A percentile compares a stretch with the other conserved stretches of the same genome.
Conservation (phyloP, 2,329 filamentous ascomycete genomes). For the Hansfordia pulvinata region DNA sequence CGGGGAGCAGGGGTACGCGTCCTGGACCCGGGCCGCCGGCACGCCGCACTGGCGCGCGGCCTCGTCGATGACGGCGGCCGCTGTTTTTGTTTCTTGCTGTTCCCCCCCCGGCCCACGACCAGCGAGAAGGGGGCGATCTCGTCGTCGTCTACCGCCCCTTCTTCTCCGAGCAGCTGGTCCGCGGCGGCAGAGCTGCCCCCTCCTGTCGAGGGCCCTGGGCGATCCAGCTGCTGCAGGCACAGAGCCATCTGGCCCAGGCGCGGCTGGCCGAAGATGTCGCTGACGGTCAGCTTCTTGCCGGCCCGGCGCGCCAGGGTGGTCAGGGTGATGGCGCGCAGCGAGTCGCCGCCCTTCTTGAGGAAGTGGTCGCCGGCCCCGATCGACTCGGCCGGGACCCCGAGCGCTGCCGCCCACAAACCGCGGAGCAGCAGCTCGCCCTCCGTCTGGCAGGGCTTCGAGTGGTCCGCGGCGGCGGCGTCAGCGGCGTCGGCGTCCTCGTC, state of each 20-base stretch:
- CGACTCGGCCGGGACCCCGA: not conserved
- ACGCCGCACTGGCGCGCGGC: constrained; percentile 4
- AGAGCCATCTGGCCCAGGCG: not conserved
- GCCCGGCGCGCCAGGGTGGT: constrained; percentile 18
- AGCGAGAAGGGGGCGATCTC: not conserved
- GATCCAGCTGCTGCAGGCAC: not conserved
- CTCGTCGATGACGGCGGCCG: not conserved
- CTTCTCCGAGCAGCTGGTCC: not conserved
- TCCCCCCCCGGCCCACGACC: too few species aligned
- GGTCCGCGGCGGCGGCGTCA: not conserved
- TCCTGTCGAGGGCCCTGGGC: too few species aligned
- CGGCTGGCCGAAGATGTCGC: not conserved
- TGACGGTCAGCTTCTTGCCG: not conserved
- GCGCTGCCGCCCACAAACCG: not conserved
- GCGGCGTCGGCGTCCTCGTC: not conserved
- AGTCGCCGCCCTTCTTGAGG: constrained; percentile 18
- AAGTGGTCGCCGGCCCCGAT: constrained; percentile 10
- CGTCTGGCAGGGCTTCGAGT: too few species aligned
- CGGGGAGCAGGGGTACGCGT: constrained; percentile 14
- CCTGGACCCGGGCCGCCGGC: constrained; percentile 4
- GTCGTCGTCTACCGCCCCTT: not conserved
- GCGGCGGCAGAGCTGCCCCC: too few species aligned
- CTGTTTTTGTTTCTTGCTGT: not conserved
- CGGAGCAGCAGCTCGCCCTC: not conserved
- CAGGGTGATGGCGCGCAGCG: constrained; percentile 21